Base-by-base conservation (phyloP, 2,329 filamentous ascomycete species). In the Cercospora sp. region DNA sequence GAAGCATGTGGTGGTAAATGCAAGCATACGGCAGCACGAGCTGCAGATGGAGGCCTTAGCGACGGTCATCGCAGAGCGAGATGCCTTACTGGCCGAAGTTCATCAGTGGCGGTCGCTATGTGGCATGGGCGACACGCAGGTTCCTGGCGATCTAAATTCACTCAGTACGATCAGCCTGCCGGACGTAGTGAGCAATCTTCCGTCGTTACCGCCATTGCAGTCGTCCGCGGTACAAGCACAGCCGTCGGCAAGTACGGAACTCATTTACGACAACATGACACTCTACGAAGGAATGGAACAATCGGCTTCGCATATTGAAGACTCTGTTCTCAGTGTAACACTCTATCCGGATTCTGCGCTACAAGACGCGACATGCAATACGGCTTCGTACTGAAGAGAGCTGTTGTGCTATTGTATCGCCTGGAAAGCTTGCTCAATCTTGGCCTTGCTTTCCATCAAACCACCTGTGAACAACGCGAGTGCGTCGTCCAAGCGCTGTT, bases 391-490 rank as follows among this genome's bases (percentile, higher is more conserved):
- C 18, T 18, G n/a, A 18, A 40, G 33, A 8, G 12, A 60, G 18
- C n/a, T 42, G 23, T 51, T 28, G 23, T 10, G 31, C 42, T 28
- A 30, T 18, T 30, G 59, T 20, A 67, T 64, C 40, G 67, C 63
- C 20, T 64, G 60, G 55, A 69, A 69, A n/a, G 60, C 66, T 18
- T 68, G 60, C 60, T 72, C 70, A 9, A 70, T 72, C 63, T 69
- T 72, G 2, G 70, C 68, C 64, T 69, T 72, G 63, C 70, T 72
- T 36, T 72, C 70, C 42, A 71, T 53, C 55, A 72, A 45, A 10
- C 68, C 70, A 16, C 70, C 23, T 26, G 68, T 70, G 63, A 71
- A 72, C 28, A 72, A 59, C 42, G 64, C 64, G n/a, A 71, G 58
- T 18, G 67, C 70, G 59, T 72, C 70, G 13, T 69, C 63, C 60